Conservation (phyloP, 2,329 filamentous ascomycete species). For the Colletotrichum sp. region DNA sequence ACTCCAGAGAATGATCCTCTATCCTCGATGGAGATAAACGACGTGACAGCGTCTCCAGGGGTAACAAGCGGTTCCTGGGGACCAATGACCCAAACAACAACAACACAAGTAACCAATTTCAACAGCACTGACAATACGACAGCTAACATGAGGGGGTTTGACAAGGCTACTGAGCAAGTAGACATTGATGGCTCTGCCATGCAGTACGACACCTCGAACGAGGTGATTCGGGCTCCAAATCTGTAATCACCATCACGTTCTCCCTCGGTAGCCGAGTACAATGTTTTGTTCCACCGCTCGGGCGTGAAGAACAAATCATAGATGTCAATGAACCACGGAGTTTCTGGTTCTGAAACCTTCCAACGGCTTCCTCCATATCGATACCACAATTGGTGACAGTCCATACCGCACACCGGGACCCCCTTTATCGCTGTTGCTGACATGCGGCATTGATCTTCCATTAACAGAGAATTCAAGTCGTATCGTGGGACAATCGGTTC, state of each 20-base stretch:
- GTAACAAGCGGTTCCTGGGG: not conserved
- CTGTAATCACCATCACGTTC: rapidly evolving
- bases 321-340: not conserved
- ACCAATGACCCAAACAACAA: not conserved
- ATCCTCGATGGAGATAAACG: not conserved
- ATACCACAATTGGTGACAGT: too few relatives aligned
- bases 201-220: not conserved
- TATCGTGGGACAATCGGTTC: not conserved
- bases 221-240: not conserved
- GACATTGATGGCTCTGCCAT: not conserved
- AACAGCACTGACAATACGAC: not conserved
- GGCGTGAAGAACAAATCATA: too few relatives aligned
- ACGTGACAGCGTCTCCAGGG: not conserved
- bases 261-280: not conserved
- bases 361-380: too few relatives aligned
- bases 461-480: not conserved
- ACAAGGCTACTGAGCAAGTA: not conserved
- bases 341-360: too few relatives aligned
- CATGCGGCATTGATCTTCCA: not conserved
- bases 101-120: not conserved
- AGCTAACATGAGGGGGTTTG: not conserved
- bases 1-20: not conserved
- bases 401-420: too few relatives aligned
- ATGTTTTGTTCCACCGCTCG: too few relatives aligned
- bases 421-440: too few relatives aligned